These are phyloP conservation scores for Penicillium maclennaniae DNA, from an alignment of 495 filamentous ascomycete genomes.

Conservation along the genomic window DNA sequence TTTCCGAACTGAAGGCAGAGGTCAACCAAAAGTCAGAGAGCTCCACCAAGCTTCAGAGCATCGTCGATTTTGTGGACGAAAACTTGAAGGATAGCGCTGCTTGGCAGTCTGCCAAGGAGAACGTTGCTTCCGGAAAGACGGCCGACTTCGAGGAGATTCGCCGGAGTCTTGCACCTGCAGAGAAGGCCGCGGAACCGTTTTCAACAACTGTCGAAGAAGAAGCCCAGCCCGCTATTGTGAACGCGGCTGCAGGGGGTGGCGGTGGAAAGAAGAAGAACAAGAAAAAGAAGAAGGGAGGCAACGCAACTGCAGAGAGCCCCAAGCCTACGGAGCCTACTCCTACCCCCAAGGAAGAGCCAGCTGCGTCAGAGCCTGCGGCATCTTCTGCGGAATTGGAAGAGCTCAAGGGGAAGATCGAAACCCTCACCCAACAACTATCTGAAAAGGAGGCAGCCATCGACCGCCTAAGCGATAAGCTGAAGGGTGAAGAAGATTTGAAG, in stretches of 20 bases:
- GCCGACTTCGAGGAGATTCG: conserved; percentile 37
- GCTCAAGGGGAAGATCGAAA: conserved; percentile 49
- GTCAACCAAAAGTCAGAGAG: conserved; percentile 32
- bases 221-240: conserved; percentile 20
- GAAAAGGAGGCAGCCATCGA: conserved; percentile 71
- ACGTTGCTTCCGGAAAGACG: conserved; percentile 27
- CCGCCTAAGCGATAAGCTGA: conserved; percentile 58
- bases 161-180: conserved; percentile 26
- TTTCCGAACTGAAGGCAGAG: conserved; percentile 40
- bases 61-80: conserved; percentile 38
- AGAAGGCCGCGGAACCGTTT: conserved; percentile 11
- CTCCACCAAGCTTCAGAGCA: conserved; percentile 26
- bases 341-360: conserved; percentile 16
- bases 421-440: conserved; percentile 58
- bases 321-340: conserved; percentile 28
- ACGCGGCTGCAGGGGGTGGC: conserved; percentile 12
- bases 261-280: conserved; percentile 65
- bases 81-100: conserved; percentile 30
- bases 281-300: conserved; percentile 84
- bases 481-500: conserved; percentile 70
- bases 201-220: conserved; percentile 15
- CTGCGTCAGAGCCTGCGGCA: conserved; percentile 20
- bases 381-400: conserved; percentile 31
- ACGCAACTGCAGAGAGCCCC: conserved; percentile 39
- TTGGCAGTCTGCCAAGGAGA: conserved; percentile 36